A percentile compares a stretch with the other conserved stretches of the same genome.
Conservation (phyloP, 2,329 filamentous ascomycete genomes). For the Herpotrichia juniperi region DNA sequence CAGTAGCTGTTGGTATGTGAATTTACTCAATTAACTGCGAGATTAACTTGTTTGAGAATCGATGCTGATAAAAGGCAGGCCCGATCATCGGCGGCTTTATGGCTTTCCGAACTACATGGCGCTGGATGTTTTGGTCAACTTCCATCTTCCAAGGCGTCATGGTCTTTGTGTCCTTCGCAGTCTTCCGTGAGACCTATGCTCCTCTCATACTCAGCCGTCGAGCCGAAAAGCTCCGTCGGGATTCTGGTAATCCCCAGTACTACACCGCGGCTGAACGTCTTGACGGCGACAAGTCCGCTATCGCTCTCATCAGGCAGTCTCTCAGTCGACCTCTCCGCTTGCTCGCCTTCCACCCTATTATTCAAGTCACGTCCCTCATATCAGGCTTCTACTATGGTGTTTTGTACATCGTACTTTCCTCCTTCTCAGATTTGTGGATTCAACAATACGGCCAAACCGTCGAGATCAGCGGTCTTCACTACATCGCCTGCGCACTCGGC, state of each 20-base stretch:
- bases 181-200: conserved; percentile 52
- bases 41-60: neutral
- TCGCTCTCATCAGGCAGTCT: conserved; percentile 51
- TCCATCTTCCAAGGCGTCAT: conserved; percentile 33
- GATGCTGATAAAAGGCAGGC: conserved; percentile 8
- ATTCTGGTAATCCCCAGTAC: conserved; percentile 72
- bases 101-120: conserved; percentile 29
- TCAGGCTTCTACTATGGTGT: conserved; percentile 41
- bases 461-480: conserved; percentile 31
- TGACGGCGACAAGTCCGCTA: conserved; percentile 7
- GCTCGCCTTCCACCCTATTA: conserved; percentile 60
- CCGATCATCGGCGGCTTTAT: conserved; percentile 38
- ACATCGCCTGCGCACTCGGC: conserved; percentile 58
- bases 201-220: conserved; percentile 49
- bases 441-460: conserved; percentile 23
- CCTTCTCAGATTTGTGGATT: conserved; percentile 32
- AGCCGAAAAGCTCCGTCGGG: conserved; percentile 37
- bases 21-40: neutral
- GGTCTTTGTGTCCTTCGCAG: conserved; percentile 41
- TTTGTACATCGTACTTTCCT: conserved; percentile 38
- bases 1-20: conserved; percentile 23
- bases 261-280: conserved; percentile 38
- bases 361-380: conserved; percentile 50
- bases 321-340: conserved; percentile 59
- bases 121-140: conserved; percentile 38